A percentile compares a stretch with the other conserved stretches of the same genome.
These are phyloP conservation scores for Trichoderma citrinoviride DNA, from an alignment of 2,329 filamentous ascomycete genomes.

Conservation along the genomic window DNA sequence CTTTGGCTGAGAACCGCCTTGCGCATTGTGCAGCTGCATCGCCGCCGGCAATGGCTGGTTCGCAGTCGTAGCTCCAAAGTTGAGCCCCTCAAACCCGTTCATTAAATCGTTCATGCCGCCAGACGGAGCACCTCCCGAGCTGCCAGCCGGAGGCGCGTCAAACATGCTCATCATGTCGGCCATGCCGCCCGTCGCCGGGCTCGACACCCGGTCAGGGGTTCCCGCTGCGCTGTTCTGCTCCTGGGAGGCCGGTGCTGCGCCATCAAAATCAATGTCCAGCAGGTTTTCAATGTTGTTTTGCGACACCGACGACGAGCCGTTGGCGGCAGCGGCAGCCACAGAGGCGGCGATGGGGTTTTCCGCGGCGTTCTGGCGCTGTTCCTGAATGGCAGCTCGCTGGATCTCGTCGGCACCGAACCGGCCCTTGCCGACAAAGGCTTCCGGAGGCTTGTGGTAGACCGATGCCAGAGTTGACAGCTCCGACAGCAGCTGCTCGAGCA, in stretches of 20 bases:
- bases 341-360: conserved; percentile 94
- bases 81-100: conserved; percentile 81
- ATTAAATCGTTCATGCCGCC: conserved; percentile 82
- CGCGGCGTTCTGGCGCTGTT: conserved; percentile 85
- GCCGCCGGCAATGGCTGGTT: conserved; percentile 64
- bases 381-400: conserved; percentile 92
- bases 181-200: conserved; percentile 56
- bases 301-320: conserved; percentile 53
- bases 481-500: conserved; percentile 84
- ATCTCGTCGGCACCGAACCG: conserved; percentile 92
- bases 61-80: conserved; percentile 51
- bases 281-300: conserved; percentile 90
- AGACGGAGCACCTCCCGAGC: conserved; percentile 33
- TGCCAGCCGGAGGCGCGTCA: conserved; percentile 57
- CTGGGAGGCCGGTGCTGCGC: conserved; percentile 83
- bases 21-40: conserved; percentile 51
- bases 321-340: conserved; percentile 67
- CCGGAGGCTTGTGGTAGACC: conserved; percentile 96
- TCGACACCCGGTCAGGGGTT: conserved; percentile 67
- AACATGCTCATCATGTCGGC: conserved; percentile 69
- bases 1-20: conserved; percentile 43
- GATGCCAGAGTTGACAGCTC: conserved; percentile 94
- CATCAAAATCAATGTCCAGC: conserved; percentile 94
- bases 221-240: conserved; percentile 55
- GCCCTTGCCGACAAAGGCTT: conserved; percentile 96